Evolutionary conservation across 2,329 filamentous ascomycete species (phyloP).

Genomic region (Aureobasidium sp.): DNA sequence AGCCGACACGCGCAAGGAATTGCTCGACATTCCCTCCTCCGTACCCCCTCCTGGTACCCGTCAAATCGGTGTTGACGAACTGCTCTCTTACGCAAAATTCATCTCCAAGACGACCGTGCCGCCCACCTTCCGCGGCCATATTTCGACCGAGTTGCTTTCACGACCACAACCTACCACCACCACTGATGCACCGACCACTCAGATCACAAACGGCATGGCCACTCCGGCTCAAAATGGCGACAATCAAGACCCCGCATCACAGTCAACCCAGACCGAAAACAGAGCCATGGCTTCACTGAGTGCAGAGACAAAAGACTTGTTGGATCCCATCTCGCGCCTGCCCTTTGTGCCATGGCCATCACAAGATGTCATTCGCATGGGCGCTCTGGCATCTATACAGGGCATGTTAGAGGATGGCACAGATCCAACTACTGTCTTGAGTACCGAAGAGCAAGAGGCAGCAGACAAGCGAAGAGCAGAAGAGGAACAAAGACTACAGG

Average conservation of each 20-base stretch:
- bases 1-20: constrained; percentile 64
- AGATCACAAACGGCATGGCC: constrained; percentile 28
- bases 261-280: not conserved
- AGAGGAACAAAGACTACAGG: constrained; percentile 33
- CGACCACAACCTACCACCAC: not conserved
- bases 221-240: constrained; percentile 22
- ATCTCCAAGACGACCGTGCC: constrained; percentile 77
- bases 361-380: constrained; percentile 61
- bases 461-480: constrained; percentile 30
- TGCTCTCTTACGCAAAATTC: constrained; percentile 69
- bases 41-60: constrained; percentile 35
- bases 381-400: constrained; percentile 58
- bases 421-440: constrained; percentile 48
- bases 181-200: constrained; percentile 17
- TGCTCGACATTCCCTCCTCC: constrained; percentile 50
- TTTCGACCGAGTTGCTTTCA: not conserved
- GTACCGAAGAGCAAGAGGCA: constrained; percentile 34
- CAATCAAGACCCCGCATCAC: not conserved
- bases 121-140: constrained; percentile 41
- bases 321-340: constrained; percentile 50
- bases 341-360: constrained; percentile 71
- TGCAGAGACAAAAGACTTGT: constrained; percentile 31
- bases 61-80: constrained; percentile 60
- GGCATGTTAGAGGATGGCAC: constrained; percentile 54
- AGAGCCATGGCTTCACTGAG: constrained; percentile 25